These are phyloP conservation scores for Pichia pseudocactophila DNA, from an alignment of 805 yeast genomes.

Conservation along the genomic window DNA sequence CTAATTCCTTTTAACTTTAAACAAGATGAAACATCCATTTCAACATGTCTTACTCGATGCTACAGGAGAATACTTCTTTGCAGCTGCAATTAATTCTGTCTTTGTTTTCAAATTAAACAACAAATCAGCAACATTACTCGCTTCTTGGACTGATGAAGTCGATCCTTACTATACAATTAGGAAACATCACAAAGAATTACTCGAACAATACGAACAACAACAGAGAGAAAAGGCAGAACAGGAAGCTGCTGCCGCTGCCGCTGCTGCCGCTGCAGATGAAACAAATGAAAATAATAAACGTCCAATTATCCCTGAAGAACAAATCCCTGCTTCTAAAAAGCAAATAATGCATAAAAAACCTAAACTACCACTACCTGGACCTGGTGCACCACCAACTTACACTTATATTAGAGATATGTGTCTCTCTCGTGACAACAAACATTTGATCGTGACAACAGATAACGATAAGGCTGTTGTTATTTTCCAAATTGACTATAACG, in stretches of 20 bases:
- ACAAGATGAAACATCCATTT: conserved; percentile 59
- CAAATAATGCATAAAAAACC: conserved; percentile 31
- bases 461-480: conserved; percentile 74
- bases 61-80: conserved; percentile 41
- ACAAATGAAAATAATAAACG: conserved; percentile 11
- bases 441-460: conserved; percentile 65
- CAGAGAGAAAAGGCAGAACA: conserved; percentile 23
- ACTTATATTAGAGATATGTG: conserved; percentile 60
- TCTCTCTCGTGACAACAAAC: conserved; percentile 43
- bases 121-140: conserved; percentile 33
- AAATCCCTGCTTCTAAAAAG: conserved; percentile 18
- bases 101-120: conserved; percentile 40
- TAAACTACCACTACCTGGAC: conserved; percentile 53
- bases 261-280: conserved; percentile 8
- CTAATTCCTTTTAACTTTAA: background rate
- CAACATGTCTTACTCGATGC: conserved; percentile 44
- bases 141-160: conserved; percentile 55
- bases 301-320: conserved; percentile 10
- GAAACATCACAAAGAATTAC: conserved; percentile 38
- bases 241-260: conserved; percentile 22
- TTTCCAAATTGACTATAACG: conserved; percentile 32
- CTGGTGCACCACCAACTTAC: conserved; percentile 59
- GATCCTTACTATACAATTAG: conserved; percentile 38
- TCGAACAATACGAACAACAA: conserved; percentile 24
- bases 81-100: conserved; percentile 51